Evolutionary conservation across 208 protist species (phyloP).

Genomic region (Acanthamoeba rhysodes): DNA sequence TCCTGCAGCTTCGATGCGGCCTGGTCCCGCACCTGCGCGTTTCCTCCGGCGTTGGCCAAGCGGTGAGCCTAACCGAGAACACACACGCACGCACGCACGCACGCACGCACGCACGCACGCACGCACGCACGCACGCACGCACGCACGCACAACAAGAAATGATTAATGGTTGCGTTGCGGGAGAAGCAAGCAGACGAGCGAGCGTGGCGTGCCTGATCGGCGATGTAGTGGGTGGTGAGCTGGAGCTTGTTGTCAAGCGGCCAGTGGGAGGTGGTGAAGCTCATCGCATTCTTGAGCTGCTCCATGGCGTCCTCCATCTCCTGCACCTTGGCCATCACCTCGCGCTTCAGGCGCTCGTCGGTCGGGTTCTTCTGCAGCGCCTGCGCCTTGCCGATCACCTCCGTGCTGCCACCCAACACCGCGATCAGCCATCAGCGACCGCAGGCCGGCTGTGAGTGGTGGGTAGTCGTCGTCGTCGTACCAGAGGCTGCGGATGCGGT

Average conservation of each 20-base stretch:
- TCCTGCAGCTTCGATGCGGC: conserved; percentile 12
- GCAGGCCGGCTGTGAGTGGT: too few species aligned
- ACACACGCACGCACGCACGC: too few species aligned
- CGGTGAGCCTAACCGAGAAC: not conserved
- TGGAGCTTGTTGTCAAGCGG: conserved; percentile 8
- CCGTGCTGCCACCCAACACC: not conserved
- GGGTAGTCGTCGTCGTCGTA: not conserved
- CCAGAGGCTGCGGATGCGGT: conserved; percentile 49
- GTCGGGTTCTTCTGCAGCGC: conserved; percentile 34
- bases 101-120: too few species aligned
- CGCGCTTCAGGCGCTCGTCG: conserved; percentile 13
- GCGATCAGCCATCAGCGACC: not conserved
- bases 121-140: too few species aligned
- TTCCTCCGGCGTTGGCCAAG: not conserved
- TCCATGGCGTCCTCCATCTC: conserved; percentile 37
- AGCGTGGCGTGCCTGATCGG: not conserved
- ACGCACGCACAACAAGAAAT: not conserved
- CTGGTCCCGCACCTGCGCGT: conserved; percentile 9
- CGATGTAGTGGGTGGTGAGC: conserved; percentile 41
- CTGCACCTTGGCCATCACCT: conserved; percentile 3
- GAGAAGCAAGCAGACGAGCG: too few species aligned
- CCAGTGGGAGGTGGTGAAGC: conserved; percentile 29
- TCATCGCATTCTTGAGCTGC: conserved; percentile 48
- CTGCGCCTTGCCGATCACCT: conserved; percentile 1
- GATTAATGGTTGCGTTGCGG: too few species aligned